Base-by-base conservation (phyloP, 2,329 filamentous ascomycete species). In the Fusarium sp. region DNA sequence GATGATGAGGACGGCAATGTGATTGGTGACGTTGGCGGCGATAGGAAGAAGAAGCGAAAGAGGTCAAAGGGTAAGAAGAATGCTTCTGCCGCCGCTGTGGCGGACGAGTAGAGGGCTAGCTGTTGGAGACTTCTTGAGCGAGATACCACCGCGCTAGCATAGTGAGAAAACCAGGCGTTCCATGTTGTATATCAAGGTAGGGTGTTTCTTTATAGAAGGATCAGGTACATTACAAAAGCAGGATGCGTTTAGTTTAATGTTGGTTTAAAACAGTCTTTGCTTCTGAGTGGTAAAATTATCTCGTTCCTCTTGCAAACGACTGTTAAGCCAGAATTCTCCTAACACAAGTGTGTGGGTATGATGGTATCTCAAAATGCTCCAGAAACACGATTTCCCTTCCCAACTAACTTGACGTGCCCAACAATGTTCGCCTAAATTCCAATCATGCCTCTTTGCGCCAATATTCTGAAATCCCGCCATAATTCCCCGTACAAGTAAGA, bases 11-110 rank as follows among this genome's bases (percentile, higher is more conserved):
- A 49, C 13, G 65, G 65, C 9, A 70, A 64, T 7, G 73, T 75
- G 28, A 68, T 74, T 5, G 70, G 70, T 11, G 74, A 68, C 0
- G 71, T 73, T 7, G 55, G 67, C 8, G 63, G 64, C 3, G 63
- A 67, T 58, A 73, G 73, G 67, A 83, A 81, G 72, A 83, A 80
- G 73, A 85, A 81, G 77, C 75, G 81, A 72, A 85, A 83, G 79
- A 80, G 82, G 69, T 81, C 81, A 48, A 81, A 79, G 71, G 75
- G 74, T 48, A 79, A 77, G 58, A 79, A 79, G 58, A 56, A 50
- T 34, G 48, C 35, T 67, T 76, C 73, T 64, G 72, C 61, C 8
- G 75, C 58, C 9, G 67, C 56, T 7, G 65, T 59, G 45, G 50
- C 53, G 34, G 65, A 69, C 43, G 62, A 54, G 42, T 72, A 54